Base-by-base conservation (phyloP, 805 yeast species). In the Blastobotrys mokoenaii region DNA sequence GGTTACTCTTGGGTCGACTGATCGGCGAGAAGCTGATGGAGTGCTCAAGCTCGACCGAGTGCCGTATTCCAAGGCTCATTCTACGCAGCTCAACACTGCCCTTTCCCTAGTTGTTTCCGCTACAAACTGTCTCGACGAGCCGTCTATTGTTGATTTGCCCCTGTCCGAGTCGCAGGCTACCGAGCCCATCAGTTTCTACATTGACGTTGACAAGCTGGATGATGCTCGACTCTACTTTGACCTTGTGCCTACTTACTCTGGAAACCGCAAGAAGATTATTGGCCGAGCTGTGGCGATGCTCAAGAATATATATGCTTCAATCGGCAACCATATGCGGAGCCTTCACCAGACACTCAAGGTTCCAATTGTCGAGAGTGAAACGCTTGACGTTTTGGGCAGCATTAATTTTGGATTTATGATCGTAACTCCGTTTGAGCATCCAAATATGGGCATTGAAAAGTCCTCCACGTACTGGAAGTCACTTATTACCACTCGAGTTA, bases 391-490 rank as follows among this genome's bases (percentile, higher is more conserved):
- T 6, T 66, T 90, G 53, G 97, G 97, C 2, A 70, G 75, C 2
- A 69, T 90, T 18, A 76, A 77, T 45, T 89, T 90, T 61, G 95
- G 87, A 57, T 74, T 80, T 43, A 63, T 84, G 63, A 63, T 80
- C 37, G 82, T 86, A 3, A 77, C 73, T 10, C 81, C 96, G 2
- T 90, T 89, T 57, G 59, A 60, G 32, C 94, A 87, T 60, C 79
- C 80, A 7, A 73, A 75, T 35, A 77, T 82, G 79, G 73, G 74
- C 9, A 65, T 82, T n/a, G 63, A 61, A 64, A 50, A 83, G 54
- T 75, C 86, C 1, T 83, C 84, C 44, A 82, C 93, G 1, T 89
- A 88, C 65, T 90, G 97, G 97, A 85, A 84, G 58, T 86, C 93
- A 11, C 68, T 87, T 45, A 88, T 84, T 3, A 76, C 90, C 0